A percentile compares a stretch with the other conserved stretches of the same genome.
Conservation (phyloP, 1,284 basidiomycete species). For the Fomitopsis schrenkii region DNA sequence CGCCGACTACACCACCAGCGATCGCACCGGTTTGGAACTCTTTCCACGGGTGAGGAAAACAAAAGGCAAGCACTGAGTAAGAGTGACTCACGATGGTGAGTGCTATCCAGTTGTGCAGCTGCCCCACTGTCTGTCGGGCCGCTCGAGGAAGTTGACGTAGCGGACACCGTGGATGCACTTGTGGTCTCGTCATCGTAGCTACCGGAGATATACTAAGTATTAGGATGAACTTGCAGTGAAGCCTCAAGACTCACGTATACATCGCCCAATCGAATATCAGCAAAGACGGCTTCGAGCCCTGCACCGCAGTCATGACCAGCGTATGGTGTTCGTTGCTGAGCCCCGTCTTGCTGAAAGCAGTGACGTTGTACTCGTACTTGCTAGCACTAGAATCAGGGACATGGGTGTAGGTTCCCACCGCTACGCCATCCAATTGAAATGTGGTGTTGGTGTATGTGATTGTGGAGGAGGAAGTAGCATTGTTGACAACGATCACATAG, state of each 20-base stretch:
- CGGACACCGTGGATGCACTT: too few relatives aligned
- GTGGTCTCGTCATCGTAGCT: too few relatives aligned
- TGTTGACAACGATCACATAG: neutral
- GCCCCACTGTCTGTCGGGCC: too few relatives aligned
- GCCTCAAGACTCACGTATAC: neutral
- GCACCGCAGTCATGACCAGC: neutral
- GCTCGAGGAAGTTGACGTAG: too few relatives aligned
- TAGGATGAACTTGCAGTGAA: too few relatives aligned
- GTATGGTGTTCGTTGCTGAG: neutral
- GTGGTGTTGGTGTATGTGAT: neutral
- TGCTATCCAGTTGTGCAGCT: too few relatives aligned
- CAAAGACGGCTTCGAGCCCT: neutral
- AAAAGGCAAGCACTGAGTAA: too few relatives aligned
- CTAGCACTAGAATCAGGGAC: neutral
- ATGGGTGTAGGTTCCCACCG: neutral
- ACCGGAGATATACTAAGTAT: too few relatives aligned
- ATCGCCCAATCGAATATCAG: neutral
- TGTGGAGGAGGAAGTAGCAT: neutral
- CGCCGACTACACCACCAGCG: too few relatives aligned
- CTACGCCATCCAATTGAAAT: neutral
- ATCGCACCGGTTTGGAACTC: too few relatives aligned
- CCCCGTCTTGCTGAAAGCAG: neutral
- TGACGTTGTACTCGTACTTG: neutral
- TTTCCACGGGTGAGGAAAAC: too few relatives aligned
- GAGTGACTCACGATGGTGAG: too few relatives aligned